phyloP scores from a whole-genome alignment of 1,284 basidiomycete genomes.

The Cystobasidiaceae sp. region DNA sequence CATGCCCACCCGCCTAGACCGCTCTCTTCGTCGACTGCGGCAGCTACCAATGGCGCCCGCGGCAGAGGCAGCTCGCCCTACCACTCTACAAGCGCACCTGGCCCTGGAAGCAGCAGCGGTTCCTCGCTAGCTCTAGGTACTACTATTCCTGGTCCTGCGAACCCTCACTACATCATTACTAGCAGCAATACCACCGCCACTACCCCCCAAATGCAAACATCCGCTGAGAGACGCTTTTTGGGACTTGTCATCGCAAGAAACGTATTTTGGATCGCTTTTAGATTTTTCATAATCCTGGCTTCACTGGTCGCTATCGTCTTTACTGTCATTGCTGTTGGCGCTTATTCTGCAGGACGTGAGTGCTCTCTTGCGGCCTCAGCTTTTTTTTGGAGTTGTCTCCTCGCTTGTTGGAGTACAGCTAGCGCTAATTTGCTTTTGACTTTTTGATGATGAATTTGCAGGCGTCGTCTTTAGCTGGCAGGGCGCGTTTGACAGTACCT shows the following conservation, averaged over 20 bases:
- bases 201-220: neutral
- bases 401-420: neutral
- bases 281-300: neutral
- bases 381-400: neutral
- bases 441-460: neutral
- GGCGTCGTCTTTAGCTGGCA: constrained; percentile 20
- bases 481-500: constrained; percentile 11
- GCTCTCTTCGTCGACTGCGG: no score
- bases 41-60: no score
- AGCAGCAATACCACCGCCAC: neutral
- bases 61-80: no score
- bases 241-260: neutral
- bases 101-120: no score
- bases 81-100: no score
- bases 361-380: neutral
- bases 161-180: neutral
- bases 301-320: neutral
- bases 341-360: neutral
- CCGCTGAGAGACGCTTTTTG: neutral
- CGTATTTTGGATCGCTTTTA: neutral
- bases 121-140: no score
- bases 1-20: no score
- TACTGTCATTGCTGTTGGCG: neutral
- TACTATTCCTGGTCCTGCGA: no score
- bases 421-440: neutral